Evolutionary conservation across 2,329 filamentous ascomycete genomes (phyloP).

Genomic region (Lachnellula subtilissima): DNA sequence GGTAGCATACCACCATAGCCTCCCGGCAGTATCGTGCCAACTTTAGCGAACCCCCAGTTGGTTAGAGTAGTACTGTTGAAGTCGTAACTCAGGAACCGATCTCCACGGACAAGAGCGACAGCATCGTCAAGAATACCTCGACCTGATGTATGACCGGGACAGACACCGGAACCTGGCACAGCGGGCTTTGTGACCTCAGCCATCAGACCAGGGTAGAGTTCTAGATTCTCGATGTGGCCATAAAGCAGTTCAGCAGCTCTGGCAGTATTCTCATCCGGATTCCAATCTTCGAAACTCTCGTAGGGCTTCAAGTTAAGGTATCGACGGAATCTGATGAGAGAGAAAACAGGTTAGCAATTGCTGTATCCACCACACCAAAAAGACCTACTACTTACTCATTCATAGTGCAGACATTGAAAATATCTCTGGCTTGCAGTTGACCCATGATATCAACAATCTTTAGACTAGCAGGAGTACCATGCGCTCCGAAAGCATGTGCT

Average conservation of each 20-base stretch:
- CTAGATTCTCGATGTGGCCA: conserved; percentile 47
- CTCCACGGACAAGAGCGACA: conserved; percentile 42
- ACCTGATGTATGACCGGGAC: conserved; percentile 40
- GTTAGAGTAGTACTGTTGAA: conserved; percentile 44
- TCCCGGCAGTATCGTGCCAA: conserved; percentile 34
- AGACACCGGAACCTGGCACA: conserved; percentile 43
- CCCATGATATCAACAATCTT: conserved; percentile 45
- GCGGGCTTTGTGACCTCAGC: conserved; percentile 51
- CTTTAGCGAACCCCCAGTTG: conserved; percentile 46
- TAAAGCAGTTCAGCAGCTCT: conserved; percentile 42
- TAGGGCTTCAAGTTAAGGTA: conserved; percentile 48
- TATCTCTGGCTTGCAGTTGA: conserved; percentile 40
- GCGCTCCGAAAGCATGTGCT: conserved; percentile 47
- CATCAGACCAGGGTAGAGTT: conserved; percentile 54
- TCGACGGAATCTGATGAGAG: conserved; percentile 39
- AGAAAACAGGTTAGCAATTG: not conserved
- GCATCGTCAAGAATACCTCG: conserved; percentile 44
- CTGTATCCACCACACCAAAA: not conserved
- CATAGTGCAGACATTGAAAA: conserved; percentile 47
- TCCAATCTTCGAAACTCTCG: conserved; percentile 47
- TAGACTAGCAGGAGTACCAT: conserved; percentile 42
- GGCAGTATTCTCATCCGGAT: conserved; percentile 43
- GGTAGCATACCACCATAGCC: conserved; percentile 44
- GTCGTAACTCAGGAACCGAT: conserved; percentile 43
- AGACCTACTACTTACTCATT: conserved; percentile 38